Evolutionary conservation across 805 yeast genomes (phyloP).

Genomic region (Candida cerambycidarum): DNA sequence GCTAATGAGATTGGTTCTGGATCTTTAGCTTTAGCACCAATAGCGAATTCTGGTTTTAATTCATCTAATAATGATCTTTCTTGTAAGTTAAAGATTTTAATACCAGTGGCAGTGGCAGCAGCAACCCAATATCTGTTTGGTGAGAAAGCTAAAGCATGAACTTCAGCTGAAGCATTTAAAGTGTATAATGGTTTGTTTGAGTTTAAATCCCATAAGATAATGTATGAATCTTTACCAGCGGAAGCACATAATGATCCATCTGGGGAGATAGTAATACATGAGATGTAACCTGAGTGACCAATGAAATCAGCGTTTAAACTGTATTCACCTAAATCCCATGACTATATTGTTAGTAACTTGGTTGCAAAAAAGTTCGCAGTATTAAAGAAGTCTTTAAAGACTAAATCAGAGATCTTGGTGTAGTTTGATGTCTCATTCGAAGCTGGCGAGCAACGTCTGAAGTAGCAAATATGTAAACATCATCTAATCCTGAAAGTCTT

Average conservation of each 20-base stretch:
- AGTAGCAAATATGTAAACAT: constrained; percentile 90
- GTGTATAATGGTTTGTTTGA: constrained; percentile 85
- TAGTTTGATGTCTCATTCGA: constrained; percentile 93
- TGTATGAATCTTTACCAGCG: constrained; percentile 99
- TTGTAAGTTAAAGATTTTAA: constrained; percentile 97
- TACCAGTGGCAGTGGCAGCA: constrained; percentile 97
- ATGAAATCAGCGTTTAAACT: constrained; percentile 90
- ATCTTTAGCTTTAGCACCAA: constrained; percentile 86
- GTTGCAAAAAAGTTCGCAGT: constrained; percentile 2
- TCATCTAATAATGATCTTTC: constrained; percentile 92
- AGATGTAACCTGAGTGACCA: constrained; percentile 99
- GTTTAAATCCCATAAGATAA: constrained; percentile 97
- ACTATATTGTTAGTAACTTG: constrained; percentile 60
- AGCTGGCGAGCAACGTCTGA: constrained; percentile 73
- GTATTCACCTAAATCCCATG: constrained; percentile 90
- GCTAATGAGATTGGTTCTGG: constrained; percentile 98
- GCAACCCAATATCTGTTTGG: constrained; percentile 99
- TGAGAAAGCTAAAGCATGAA: constrained; percentile 98
- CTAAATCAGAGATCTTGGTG: constrained; percentile 97
- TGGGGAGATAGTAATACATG: constrained; percentile 96
- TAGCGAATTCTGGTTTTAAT: constrained; percentile 96
- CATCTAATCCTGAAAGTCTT: constrained; percentile 11
- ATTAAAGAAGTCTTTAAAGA: constrained; percentile 2
- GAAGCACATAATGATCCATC: constrained; percentile 99
- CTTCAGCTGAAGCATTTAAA: constrained; percentile 92